These are phyloP conservation scores for Pichia sp. DNA, from an alignment of 1,139 yeast genomes.

Conservation along the genomic window DNA sequence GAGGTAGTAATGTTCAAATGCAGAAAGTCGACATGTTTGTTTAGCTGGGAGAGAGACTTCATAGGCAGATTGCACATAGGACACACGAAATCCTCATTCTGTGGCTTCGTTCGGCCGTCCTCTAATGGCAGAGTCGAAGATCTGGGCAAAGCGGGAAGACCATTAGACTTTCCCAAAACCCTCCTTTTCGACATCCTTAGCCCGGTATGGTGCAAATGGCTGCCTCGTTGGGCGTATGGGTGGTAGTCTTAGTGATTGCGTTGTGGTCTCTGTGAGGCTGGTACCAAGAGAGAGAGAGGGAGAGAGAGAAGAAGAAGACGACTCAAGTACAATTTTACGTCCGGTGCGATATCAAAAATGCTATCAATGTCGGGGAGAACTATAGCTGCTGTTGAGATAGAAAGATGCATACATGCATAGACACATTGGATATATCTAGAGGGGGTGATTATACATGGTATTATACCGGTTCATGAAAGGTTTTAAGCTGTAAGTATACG, in stretches of 20 bases:
- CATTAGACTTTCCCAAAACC: slow-evolving; percentile 19
- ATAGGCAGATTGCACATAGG: slow-evolving; percentile 69
- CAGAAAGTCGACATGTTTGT: slow-evolving; percentile 67
- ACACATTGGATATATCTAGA: not conserved
- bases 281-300: not conserved
- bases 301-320: not conserved
- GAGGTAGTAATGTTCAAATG: slow-evolving; percentile 38
- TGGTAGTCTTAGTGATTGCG: not conserved
- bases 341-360: not conserved
- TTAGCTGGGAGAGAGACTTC: slow-evolving; percentile 55
- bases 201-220: no score
- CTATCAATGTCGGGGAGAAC: no score
- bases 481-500: not conserved
- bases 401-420: not conserved
- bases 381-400: no score
- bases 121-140: not conserved
- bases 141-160: not conserved
- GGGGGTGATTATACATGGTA: not conserved
- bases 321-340: not conserved
- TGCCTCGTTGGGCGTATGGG: slow-evolving; percentile 11
- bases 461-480: not conserved
- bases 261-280: no score
- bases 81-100: slow-evolving; percentile 35
- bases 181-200: slow-evolving; percentile 26
- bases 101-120: not conserved